These are phyloP conservation scores for Filobasidium wieringae DNA, from an alignment of 768 basidiomycete species.

Conservation along the genomic window DNA sequence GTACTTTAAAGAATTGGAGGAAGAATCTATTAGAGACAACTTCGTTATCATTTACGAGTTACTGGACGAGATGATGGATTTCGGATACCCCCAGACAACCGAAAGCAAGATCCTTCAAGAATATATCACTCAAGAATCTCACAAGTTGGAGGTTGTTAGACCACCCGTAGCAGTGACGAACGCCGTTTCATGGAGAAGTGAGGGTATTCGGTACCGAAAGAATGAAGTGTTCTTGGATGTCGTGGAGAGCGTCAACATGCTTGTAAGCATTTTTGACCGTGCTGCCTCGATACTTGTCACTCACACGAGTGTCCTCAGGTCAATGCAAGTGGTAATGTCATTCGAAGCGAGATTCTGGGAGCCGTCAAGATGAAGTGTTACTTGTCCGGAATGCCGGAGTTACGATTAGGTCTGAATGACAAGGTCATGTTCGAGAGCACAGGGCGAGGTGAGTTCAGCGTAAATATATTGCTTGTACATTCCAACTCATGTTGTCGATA, in stretches of 20 bases:
- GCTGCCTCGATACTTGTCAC: background rate
- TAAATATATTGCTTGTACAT: background rate
- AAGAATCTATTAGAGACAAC: slow-evolving; percentile 97
- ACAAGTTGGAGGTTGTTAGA: slow-evolving; percentile 85
- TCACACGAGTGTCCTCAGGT: slow-evolving; percentile 48
- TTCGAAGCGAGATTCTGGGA: slow-evolving; percentile 94
- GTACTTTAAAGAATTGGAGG: slow-evolving; percentile 99
- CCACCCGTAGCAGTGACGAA: slow-evolving; percentile 97
- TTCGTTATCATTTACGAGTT: slow-evolving; percentile 99
- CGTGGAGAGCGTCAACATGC: slow-evolving; percentile 89
- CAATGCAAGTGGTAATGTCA: slow-evolving; percentile 91
- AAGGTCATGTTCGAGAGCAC: slow-evolving; percentile 99
- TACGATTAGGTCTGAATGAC: slow-evolving; percentile 89
- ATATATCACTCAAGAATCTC: slow-evolving; percentile 97
- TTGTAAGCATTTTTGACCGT: slow-evolving; percentile 47
- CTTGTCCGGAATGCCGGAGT: slow-evolving; percentile 97
- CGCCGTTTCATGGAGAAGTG: slow-evolving; percentile 95
- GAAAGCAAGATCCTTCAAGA: slow-evolving; percentile 99
- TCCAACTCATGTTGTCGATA: background rate
- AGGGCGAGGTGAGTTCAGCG: slow-evolving; percentile 60
- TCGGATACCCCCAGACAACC: slow-evolving; percentile 96
- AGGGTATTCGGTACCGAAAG: slow-evolving; percentile 93
- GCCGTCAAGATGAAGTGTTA: slow-evolving; percentile 99
- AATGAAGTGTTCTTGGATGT: slow-evolving; percentile 99
- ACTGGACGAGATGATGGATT: slow-evolving; percentile 99